Evolutionary conservation across 1,139 yeast genomes (phyloP), one percentile per base, ranked within the genome.

Genomic region (Yamadazyma aaseri): DNA sequence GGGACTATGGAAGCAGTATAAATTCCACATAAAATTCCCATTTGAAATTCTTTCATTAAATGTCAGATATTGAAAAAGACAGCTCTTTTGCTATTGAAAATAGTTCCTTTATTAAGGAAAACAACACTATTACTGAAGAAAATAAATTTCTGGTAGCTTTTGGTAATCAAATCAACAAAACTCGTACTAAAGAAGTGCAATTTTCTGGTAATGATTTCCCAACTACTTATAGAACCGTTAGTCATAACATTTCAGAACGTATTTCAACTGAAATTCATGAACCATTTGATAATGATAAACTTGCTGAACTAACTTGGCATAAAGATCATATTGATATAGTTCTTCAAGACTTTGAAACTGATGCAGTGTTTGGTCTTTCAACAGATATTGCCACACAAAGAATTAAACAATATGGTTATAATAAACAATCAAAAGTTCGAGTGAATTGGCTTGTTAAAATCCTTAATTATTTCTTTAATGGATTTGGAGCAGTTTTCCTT

Each of bases 391-490:
- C 44, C 32, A 31, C 37, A 3, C 34, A 33, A 6, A 45, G 46
- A 21, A 32, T 35, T n/a, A 52, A 52, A 35, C 36, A 41, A 12
- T 60, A 51, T 42, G 78, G 77, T 16, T 38, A 39, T 3, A 72
- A 72, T 39, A 44, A 55, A 31, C 70, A 66, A 34, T 49, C 65
- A n/a, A 63, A 63, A 35, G 71, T 71, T 8, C 59, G 60, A 9
- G 49, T 57, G 3, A 58, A 63, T 20, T 49, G 60, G 34, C 34
- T 57, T 22, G 58, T 49, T 44, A 65, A 59, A 43, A 35, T 65
- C 3, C 55, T 68, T 32, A 42, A 55, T 38, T 69, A 73, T 47
- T 54, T 67, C 34, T 73, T 73, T 53, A 76, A 78, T 35, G 79
- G 79, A 2, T 73, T 73, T 47, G 77, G 80, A 25, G 46, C 60